Base-by-base conservation (phyloP, 1,284 basidiomycete genomes). In the Ustilago crameri region DNA sequence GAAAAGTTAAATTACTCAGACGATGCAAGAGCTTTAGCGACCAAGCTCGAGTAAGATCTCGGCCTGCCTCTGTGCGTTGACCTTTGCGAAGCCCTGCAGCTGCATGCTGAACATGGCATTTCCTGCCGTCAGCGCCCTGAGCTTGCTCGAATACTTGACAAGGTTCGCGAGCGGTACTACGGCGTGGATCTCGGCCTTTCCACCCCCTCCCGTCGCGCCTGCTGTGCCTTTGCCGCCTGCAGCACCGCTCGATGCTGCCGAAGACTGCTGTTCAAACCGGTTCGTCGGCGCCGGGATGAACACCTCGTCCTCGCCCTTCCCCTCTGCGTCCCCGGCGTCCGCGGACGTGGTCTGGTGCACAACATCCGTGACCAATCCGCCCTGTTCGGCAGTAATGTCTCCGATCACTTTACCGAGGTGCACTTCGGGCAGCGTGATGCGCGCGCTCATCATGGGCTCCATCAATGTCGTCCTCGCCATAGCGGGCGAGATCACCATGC, bases 71-170 rank as follows among this genome's bases (percentile, higher is more conserved):
- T 62, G 57, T 9, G 50, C 44, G 4, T 61, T 46, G 2, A 78
- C 79, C 66, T 62, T 88, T 85, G 86, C 87, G 83, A 93, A 94
- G 5, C 92, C 92, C 18, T 89, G 89, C 56, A 88, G 88, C 35
- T 85, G 84, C 90, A 92, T 91, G 78, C 92, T 91, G 75, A 93
- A 93, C 20, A 87, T 84, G 5, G 91, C 93, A 78, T 91, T 89
- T 2, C 92, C 92, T 42, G 91, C 92, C 0, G 91, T 91, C 22
- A 94, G 83, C 0, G 93, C 90, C 17, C 93, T 88, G 49, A 94
- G 82, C 24, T 91, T 87, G 50, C 86, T 89, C 20, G 90, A 90
- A 78, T 92, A 94, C 79, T 92, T 89, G 24, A 94, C 86, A 87
- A 93, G 89, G 74, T 87, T 88, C 68, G 89, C 90, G 23, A 94